Conservation (phyloP, 2,329 filamentous ascomycete species). For the Trichoderma arundinaceum region DNA sequence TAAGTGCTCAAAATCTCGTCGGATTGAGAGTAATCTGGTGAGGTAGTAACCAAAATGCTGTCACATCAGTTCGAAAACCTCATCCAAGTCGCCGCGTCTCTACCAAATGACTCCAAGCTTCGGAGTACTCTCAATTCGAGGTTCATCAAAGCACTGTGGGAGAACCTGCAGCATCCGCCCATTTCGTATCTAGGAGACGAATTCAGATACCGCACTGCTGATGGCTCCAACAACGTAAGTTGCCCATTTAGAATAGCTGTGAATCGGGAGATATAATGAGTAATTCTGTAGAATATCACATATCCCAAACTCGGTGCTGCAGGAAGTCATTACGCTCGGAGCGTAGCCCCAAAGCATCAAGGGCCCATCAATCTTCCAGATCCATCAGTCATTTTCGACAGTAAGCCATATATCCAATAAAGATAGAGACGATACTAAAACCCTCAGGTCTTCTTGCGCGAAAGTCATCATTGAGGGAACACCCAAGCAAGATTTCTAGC, state of each 20-base stretch:
- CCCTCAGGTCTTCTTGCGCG: constrained; percentile 38
- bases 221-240: constrained; percentile 40
- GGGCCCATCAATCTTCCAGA: constrained; percentile 40
- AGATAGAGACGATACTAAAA: neutral
- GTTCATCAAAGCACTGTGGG: constrained; percentile 1
- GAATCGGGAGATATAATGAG: neutral
- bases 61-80: neutral
- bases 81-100: constrained; percentile 4
- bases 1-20: neutral
- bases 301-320: constrained; percentile 42
- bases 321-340: constrained; percentile 42
- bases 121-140: neutral
- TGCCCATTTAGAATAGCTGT: too few relatives aligned
- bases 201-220: constrained; percentile 38
- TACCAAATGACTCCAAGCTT: constrained; percentile 7
- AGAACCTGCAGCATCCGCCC: constrained; percentile 28
- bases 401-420: neutral
- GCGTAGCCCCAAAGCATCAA: constrained; percentile 37
- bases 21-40: neutral
- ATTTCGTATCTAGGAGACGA: constrained; percentile 38
- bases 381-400: constrained; percentile 42
- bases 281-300: constrained; percentile 33
- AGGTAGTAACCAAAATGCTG: neutral
- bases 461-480: constrained; percentile 38
- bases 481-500: constrained; percentile 52